phyloP scores from a whole-genome alignment of 2,329 filamentous ascomycete genomes.

The Aspergillus flavus region DNA sequence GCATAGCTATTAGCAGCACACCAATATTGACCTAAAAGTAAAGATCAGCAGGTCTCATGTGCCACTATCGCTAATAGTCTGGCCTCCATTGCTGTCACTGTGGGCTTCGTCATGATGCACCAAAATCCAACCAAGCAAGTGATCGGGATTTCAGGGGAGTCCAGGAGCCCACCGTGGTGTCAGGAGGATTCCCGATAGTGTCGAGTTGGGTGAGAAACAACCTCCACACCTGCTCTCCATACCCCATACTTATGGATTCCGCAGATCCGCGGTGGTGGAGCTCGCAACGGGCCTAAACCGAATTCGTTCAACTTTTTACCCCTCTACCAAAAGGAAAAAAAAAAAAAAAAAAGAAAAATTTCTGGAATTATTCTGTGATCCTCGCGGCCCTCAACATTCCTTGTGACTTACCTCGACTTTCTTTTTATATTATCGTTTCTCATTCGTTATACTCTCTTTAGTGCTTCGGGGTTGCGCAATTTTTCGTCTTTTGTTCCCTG shows the following conservation, averaged over 20 bases:
- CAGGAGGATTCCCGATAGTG: not conserved
- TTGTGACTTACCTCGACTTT: not conserved
- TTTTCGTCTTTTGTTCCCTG: not conserved
- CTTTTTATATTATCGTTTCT: not conserved
- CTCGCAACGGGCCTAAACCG: not conserved
- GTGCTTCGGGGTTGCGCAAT: not conserved
- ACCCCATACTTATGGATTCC: slow-evolving; percentile 2
- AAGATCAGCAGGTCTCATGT: slow-evolving; percentile 2
- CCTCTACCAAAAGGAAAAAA: not conserved
- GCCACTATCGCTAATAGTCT: slow-evolving; percentile 8
- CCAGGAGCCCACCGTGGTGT: not conserved
- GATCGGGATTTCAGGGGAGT: not conserved
- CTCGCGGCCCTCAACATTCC: not conserved
- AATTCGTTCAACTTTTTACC: not conserved
- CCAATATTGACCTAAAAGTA: not conserved
- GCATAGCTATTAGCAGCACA: not conserved
- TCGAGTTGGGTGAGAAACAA: not conserved
- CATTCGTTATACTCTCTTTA: not conserved
- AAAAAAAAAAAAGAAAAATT: slow-evolving; percentile 1
- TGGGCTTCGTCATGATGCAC: not conserved
- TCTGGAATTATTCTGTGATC: not conserved
- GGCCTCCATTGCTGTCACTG: not conserved
- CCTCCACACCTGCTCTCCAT: slow-evolving; percentile 6
- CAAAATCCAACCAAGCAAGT: not conserved
- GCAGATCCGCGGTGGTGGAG: slow-evolving; percentile 4